Conservation (phyloP, 306 rosid genomes). For the Prunus davidiana region DNA sequence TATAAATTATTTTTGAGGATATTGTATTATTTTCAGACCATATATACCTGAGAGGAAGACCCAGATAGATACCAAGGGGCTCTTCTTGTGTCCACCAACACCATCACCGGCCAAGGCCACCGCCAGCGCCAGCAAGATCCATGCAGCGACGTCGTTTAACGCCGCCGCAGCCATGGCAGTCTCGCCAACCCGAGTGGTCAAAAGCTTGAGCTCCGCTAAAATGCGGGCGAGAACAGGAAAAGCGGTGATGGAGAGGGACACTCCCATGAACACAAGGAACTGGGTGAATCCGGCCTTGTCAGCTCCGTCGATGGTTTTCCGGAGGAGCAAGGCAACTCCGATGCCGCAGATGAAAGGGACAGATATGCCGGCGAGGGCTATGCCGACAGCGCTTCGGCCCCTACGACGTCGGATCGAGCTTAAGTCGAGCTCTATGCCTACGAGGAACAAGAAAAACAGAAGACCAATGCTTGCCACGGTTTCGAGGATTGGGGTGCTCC, state of each 20-base stretch:
- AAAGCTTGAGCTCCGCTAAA: conserved; percentile 76
- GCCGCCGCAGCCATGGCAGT: conserved; percentile 96
- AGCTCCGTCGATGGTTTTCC: conserved; percentile 54
- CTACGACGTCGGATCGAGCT: conserved; percentile 57
- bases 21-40: not conserved
- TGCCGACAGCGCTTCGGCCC: conserved; percentile 48
- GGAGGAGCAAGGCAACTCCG: conserved; percentile 66
- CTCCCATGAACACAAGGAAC: conserved; percentile 81
- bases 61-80: conserved; percentile 65
- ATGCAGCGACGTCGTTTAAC: conserved; percentile 80
- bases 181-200: conserved; percentile 68
- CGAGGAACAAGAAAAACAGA: conserved; percentile 70
- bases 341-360: conserved; percentile 66
- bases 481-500: conserved; percentile 73
- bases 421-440: conserved; percentile 68
- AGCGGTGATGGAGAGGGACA: conserved; percentile 83
- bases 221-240: conserved; percentile 90
- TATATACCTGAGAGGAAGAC: conserved; percentile 57
- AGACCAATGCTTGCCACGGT: conserved; percentile 79
- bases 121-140: conserved; percentile 81
- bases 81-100: conserved; percentile 32
- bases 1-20: not conserved
- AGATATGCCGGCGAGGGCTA: conserved; percentile 70
- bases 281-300: conserved; percentile 56
- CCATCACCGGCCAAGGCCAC: conserved; percentile 59